Percentiles rank a stretch among this genome's conserved stretches.
These are phyloP conservation scores for Penicillium brevicompactum DNA, from an alignment of 2,329 filamentous ascomycete genomes.

Conservation along the genomic window DNA sequence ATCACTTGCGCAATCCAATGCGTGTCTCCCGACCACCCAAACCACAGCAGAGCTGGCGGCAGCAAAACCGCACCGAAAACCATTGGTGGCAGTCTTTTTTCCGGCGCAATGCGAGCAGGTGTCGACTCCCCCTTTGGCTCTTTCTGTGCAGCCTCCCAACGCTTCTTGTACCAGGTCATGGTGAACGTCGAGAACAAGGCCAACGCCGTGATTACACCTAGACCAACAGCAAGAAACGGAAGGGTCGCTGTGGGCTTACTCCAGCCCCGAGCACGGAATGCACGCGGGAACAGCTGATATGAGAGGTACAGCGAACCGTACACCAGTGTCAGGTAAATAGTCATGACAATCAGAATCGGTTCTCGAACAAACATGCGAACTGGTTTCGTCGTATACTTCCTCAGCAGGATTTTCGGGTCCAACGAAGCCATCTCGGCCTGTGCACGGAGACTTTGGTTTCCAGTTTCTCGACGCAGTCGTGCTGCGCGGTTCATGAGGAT, in stretches of 20 bases:
- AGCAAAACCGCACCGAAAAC: conserved; percentile 45
- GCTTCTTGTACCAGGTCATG: conserved; percentile 32
- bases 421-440: conserved; percentile 43
- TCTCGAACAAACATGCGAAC: conserved; percentile 48
- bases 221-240: conserved; percentile 29
- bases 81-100: conserved; percentile 48
- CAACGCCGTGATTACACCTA: conserved; percentile 28
- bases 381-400: conserved; percentile 45
- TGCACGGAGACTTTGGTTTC: conserved; percentile 46
- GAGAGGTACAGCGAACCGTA: conserved; percentile 31
- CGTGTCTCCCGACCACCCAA: conserved; percentile 47
- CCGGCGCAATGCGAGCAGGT: conserved; percentile 31
- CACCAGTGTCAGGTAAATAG: conserved; percentile 39
- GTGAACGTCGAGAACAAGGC: conserved; percentile 32
- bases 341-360: conserved; percentile 49
- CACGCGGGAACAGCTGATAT: conserved; percentile 38
- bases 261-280: conserved; percentile 34
- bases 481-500: conserved; percentile 51
- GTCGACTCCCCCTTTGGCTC: not conserved
- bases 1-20: conserved; percentile 48
- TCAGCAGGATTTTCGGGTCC: conserved; percentile 34
- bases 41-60: conserved; percentile 49
- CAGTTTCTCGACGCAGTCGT: conserved; percentile 47
- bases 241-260: conserved; percentile 27
- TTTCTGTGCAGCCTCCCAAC: conserved; percentile 17